Evolutionary conservation across 371 early-diverging fungal genomes (phyloP).

Genomic region (Mortierella sp.): DNA sequence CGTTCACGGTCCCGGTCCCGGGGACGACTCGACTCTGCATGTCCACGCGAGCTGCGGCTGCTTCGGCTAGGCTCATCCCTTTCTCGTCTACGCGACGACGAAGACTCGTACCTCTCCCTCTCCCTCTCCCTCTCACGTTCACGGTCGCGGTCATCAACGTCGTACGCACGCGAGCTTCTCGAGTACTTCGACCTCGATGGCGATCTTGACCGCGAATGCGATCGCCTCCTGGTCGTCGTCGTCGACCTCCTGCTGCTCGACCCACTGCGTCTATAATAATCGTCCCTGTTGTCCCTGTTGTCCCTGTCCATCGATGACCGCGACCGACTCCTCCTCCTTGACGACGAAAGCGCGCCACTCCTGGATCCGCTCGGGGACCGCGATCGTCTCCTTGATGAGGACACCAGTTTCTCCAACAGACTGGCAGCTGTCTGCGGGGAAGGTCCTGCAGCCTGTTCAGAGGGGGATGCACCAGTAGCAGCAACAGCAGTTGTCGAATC

Average conservation of each 20-base stretch:
- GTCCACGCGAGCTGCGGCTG: constrained; percentile 22
- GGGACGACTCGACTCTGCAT: constrained; percentile 33
- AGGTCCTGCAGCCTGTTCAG: constrained; percentile 8
- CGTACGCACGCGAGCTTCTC: constrained; percentile 33
- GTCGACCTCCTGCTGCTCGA: constrained; percentile 3
- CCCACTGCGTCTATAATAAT: constrained; percentile 32
- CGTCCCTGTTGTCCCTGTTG: no score
- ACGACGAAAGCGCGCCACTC: not conserved
- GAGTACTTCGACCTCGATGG: constrained; percentile 44
- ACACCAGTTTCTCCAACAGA: constrained; percentile 37
- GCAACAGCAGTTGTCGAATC: no score
- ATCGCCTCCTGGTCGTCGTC: constrained; percentile 32
- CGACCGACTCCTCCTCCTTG: constrained; percentile 39
- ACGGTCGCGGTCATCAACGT: constrained; percentile 32
- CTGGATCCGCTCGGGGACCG: constrained; percentile 38
- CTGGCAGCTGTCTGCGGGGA: constrained; percentile 16
- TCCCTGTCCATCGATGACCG: constrained; percentile 36
- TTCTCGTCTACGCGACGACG: not conserved
- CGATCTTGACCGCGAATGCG: constrained; percentile 18
- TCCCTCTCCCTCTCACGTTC: constrained; percentile 29
- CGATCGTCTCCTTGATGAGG: constrained; percentile 36
- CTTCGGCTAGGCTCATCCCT: constrained; percentile 18
- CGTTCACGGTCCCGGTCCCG: constrained; percentile 41
- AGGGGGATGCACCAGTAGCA: constrained; percentile 28
- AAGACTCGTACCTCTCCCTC: not conserved